Base-by-base conservation (phyloP, 2,329 filamentous ascomycete species). In the Colletotrichum liaoningense region DNA sequence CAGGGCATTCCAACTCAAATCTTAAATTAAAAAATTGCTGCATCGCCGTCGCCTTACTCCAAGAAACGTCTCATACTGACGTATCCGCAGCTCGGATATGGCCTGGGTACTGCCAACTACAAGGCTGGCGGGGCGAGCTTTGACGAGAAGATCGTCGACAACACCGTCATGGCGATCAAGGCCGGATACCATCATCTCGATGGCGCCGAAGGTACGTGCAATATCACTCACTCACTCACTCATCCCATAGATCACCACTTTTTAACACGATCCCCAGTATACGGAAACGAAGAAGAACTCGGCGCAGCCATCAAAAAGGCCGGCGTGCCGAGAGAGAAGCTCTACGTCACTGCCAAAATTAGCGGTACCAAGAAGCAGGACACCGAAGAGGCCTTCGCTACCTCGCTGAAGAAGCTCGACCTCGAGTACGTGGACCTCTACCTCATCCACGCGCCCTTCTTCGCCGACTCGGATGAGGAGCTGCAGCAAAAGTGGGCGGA, bases 361-460 rank as follows among this genome's bases (percentile, higher is more conserved):
- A 80, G 81, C 55, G 85, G 84, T 68, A 81, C 70, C 5, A 78
- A 80, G 42, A 81, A 83, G 73, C 80, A 83, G 75, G 79, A 85
- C 63, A 82, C 87, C 30, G 80, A 83, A 35, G 85, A 87, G 74
- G 87, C 89, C 16, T 87, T 94, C 75, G 79, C 88, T 16, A 81
- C 86, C 74, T 92, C 91, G 1, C 88, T 95, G 42, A 81, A 88
- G 80, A 92, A 90, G 76, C 88, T 95, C n/a, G 86, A 88, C 19
- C 83, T 93, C 30, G 90, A 93, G 75, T 94, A 94, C 78, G 88
- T 95, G 11, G 93, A 95, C 80, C 86, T 94, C 58, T 95, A 93
- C 81, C 85, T 92, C 7, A 88, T 92, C 75, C 90, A 92, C 80
- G 81, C 83, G 22, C 90, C 90, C 16, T 91, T 84, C 77, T 88